phyloP scores from a whole-genome alignment of 768 basidiomycete genomes.

The Sporobolomyces roseus region DNA sequence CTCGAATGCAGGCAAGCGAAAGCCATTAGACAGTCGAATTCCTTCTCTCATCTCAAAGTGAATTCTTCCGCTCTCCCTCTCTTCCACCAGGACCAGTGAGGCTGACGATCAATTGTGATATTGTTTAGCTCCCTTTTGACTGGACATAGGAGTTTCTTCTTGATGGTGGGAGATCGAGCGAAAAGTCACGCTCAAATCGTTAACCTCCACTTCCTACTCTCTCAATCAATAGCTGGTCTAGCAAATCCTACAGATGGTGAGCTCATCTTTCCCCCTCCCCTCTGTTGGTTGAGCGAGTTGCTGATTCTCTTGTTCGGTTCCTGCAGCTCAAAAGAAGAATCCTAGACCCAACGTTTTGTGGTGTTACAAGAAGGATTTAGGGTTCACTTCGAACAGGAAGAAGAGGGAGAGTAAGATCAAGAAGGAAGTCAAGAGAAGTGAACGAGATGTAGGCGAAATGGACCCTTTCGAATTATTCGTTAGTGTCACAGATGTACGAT shows the following conservation, averaged over 20 bases:
- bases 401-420: slow-evolving; percentile 96
- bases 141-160: slow-evolving; percentile 81
- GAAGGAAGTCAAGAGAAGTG: slow-evolving; percentile 87
- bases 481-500: slow-evolving; percentile 96
- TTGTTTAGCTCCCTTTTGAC: slow-evolving; percentile 18
- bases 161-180: slow-evolving; percentile 89
- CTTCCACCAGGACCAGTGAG: not conserved
- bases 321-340: slow-evolving; percentile 42
- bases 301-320: too few species aligned
- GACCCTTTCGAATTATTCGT: slow-evolving; percentile 98
- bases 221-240: slow-evolving; percentile 59
- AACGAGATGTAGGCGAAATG: slow-evolving; percentile 89
- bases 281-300: too few species aligned
- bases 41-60: slow-evolving; percentile 38
- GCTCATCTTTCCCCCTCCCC: not conserved
- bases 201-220: slow-evolving; percentile 90
- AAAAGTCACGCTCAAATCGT: slow-evolving; percentile 90
- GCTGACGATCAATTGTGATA: not conserved
- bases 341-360: slow-evolving; percentile 69
- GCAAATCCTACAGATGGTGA: slow-evolving; percentile 40
- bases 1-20: slow-evolving; percentile 21
- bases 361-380: slow-evolving; percentile 99
- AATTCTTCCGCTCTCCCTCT: not conserved
- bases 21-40: slow-evolving; percentile 35
- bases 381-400: slow-evolving; percentile 94